Base-by-base conservation (phyloP, 305 asterid genomes). In the Solanum chacoense region DNA sequence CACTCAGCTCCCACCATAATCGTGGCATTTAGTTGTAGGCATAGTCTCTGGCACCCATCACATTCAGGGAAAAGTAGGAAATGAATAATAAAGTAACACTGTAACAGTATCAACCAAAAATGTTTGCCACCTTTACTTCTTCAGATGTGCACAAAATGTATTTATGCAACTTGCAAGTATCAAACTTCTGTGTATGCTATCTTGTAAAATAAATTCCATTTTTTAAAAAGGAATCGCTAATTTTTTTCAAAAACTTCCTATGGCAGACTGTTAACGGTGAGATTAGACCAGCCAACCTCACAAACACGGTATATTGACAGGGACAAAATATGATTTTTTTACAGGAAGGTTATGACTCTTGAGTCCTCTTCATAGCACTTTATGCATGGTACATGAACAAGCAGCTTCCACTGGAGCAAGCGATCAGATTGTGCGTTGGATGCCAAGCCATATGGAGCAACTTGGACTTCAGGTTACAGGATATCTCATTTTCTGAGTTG, bases 371-470 rank as follows among this genome's bases (percentile, higher is more conserved):
- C 85, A 84, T 13, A 18, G 71, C 40, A 86, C 83, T 84, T 90
- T 77, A 91, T 40, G 93, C 93, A 83, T 92, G 86, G 88, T 92
- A 93, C 95, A 94, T 89, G 74, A 91, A 91, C 92, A 95, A 91
- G 91, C 94, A 92, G 87, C 91, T 94, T 85, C 95, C 94, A 26
- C 93, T 91, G 88, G 95, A 95, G 85, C 95, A 93, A 22, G 97
- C 98, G 84, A 95, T 94, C 92, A 94, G 88, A 92, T 93, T 91
- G 11, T 92, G 84, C 28, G 90, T 91, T 7, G 98, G 99, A 91
- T 96, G 98, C 98, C 98, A 96, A 16, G 98, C 96, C 92, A 96
- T 84, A 91, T 93, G 94, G 91, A 93, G 92, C 93, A 95, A 88
- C 94, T 95, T 96, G 2, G 96, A 91, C 79, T 92, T 93, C 89